Base-by-base conservation (phyloP, 768 basidiomycete genomes). In the Tubosaeta brunneosetosa region DNA sequence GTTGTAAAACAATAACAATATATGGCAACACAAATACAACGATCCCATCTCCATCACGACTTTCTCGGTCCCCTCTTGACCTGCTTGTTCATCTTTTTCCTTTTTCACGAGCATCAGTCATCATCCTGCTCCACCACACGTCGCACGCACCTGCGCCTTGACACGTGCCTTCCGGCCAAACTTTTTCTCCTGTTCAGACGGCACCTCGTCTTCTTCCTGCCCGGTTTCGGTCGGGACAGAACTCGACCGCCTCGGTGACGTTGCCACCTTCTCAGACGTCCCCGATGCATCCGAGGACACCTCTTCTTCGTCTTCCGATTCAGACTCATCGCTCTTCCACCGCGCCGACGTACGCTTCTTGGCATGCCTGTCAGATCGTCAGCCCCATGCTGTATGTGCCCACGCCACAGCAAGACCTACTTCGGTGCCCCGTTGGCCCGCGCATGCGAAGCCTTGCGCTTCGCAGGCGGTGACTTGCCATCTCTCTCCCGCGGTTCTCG, bases 361-460 rank as follows among this genome's bases (percentile, higher is more conserved):
- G 25, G 55, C 62, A 26, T 68, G 67, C 27, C 69, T 68, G 33
- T 25, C n/a, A 26, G 32, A 34, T 68, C 49, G 32, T 44, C 22
- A 7, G 33, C 9, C 4, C 29, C 6, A 47, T n/a, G 27, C 22
- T 19, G 17, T 47, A 27, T 19, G 26, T 16, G 36, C 34, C 33
- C 34, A 13, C 14, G 40, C 19, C 19, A 17, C 34, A 51, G 25
- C 45, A 33, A 25, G 4, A 51, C 67, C 44, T 27, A 68, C 67
- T 68, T 68, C 19, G 55, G 42, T 1, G 45, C 55, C 14, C 67
- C 67, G 47, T 69, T 71, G 12, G 44, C 48, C 9, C 67, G 66
- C 6, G 64, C 49, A 27, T 61, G 65, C 10, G 75, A 65, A 27
- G 80, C 78, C 59, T 81, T 82, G 44, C 84, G 81, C 61, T 86